These are phyloP conservation scores for Eremothecium sinecaudum DNA, from an alignment of 1,139 yeast genomes.

Conservation along the genomic window DNA sequence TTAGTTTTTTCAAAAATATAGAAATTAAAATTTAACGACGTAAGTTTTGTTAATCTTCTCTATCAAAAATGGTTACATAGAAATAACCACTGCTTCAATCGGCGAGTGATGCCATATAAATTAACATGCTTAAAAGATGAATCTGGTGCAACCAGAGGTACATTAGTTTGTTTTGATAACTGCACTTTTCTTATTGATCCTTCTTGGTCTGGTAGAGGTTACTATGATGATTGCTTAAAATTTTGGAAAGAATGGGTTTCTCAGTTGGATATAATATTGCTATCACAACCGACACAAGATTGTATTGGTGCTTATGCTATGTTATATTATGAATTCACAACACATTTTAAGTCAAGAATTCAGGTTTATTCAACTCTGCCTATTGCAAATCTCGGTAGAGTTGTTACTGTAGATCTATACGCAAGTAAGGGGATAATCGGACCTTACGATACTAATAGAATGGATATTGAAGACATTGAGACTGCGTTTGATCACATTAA, in stretches of 20 bases:
- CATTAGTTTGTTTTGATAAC: conserved; percentile 33
- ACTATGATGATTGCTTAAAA: conserved; percentile 19
- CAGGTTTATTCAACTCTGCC: conserved; percentile 87
- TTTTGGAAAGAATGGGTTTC: conserved; percentile 40
- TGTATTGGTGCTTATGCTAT: conserved; percentile 75
- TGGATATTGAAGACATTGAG: conserved; percentile 72
- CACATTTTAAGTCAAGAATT: conserved; percentile 45
- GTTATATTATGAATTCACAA: conserved; percentile 54
- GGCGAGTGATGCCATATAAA: conserved; percentile 30
- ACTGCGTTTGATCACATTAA: conserved; percentile 62
- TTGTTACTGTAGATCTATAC: conserved; percentile 74
- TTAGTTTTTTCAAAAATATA: too few relatives aligned
- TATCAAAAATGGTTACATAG: too few relatives aligned
- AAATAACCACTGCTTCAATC: too few relatives aligned
- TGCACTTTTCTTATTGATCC: conserved; percentile 60
- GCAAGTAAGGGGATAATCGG: conserved; percentile 67
- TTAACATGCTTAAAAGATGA: conserved; percentile 26
- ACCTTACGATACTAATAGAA: conserved; percentile 49
- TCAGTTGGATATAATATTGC: conserved; percentile 54
- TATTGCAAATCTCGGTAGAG: conserved; percentile 75
- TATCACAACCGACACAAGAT: conserved; percentile 80
- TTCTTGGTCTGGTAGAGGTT: conserved; percentile 51
- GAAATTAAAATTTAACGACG: too few relatives aligned
- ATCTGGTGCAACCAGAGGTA: conserved; percentile 27
- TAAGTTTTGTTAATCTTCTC: too few relatives aligned